Percentiles rank a stretch among this genome's conserved stretches.
phyloP scores from a whole-genome alignment of 2,329 filamentous ascomycete genomes.

The Ceratocystis colombiana region DNA sequence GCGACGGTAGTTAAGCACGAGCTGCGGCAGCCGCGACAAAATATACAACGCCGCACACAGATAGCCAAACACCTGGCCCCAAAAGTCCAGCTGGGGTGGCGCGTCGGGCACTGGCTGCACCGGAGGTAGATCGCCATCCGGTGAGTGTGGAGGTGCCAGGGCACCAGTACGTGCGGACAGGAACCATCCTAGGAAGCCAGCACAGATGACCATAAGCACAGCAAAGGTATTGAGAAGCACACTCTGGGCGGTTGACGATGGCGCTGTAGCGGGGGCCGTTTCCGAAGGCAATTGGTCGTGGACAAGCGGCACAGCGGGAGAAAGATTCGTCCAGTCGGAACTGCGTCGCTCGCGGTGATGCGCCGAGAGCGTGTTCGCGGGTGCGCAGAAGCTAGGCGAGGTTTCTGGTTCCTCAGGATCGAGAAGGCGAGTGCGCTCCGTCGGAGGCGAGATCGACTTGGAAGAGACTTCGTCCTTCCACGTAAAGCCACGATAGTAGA shows the following conservation, averaged over 20 bases:
- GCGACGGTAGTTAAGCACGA: constrained; percentile 82
- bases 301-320: constrained; percentile 71
- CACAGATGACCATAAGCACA: constrained; percentile 70
- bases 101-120: constrained; percentile 31
- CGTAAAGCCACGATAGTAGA: constrained; percentile 87
- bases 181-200: constrained; percentile 80
- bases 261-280: neutral
- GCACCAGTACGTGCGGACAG: constrained; percentile 43
- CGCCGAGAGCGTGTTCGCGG: constrained; percentile 32
- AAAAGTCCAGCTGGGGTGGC: constrained; percentile 54
- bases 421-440: constrained; percentile 46
- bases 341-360: constrained; percentile 38
- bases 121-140: constrained; percentile 31
- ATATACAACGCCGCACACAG: constrained; percentile 84
- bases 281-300: constrained; percentile 36
- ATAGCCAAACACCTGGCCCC: constrained; percentile 88
- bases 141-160: neutral
- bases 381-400: neutral
- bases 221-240: constrained; percentile 64
- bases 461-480: constrained; percentile 45
- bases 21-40: constrained; percentile 76
- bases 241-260: constrained; percentile 43
- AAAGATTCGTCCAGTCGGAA: constrained; percentile 55
- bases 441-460: constrained; percentile 30
- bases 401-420: constrained; percentile 24